Evolutionary conservation across 139 green algal species (phyloP).

Genomic region (Haematococcus sp.): DNA sequence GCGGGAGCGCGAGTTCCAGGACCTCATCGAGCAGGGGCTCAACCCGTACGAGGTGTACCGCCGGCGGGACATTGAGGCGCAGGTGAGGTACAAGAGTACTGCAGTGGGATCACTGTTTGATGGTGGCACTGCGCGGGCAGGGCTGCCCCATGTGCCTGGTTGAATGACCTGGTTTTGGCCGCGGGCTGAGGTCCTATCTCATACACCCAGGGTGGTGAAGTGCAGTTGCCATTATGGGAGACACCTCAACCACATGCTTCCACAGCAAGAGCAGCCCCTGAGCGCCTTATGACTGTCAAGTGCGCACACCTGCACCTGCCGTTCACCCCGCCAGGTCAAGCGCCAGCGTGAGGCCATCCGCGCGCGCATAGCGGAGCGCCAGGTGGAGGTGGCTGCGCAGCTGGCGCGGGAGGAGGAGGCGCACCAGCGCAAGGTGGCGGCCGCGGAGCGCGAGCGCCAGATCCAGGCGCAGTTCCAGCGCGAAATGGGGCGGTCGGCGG

Average conservation of each 20-base stretch:
- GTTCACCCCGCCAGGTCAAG: too few relatives aligned
- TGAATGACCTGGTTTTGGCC: too few relatives aligned
- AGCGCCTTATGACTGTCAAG: too few relatives aligned
- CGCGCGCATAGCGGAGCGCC: constrained; percentile 25
- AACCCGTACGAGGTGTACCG: constrained; percentile 67
- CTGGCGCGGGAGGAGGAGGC: constrained; percentile 48
- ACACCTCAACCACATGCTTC: too few relatives aligned
- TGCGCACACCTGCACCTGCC: too few relatives aligned
- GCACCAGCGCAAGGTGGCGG: constrained; percentile 19
- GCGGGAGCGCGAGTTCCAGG: constrained; percentile 38
- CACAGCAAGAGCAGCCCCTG: too few relatives aligned
- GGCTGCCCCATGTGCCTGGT: not conserved
- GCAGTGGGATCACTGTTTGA: too few relatives aligned
- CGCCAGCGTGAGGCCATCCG: constrained; percentile 22
- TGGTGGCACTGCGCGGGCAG: not conserved
- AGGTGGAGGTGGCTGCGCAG: constrained; percentile 34
- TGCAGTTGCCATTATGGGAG: too few relatives aligned
- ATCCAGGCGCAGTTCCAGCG: constrained; percentile 41
- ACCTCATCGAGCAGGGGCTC: constrained; percentile 43
- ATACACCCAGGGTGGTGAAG: too few relatives aligned
- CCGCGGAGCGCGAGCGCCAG: constrained; percentile 2
- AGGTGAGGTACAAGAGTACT: constrained; percentile 15
- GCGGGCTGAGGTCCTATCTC: too few relatives aligned
- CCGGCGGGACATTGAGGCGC: constrained; percentile 24
- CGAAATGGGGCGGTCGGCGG: constrained; percentile 48